A percentile compares a stretch with the other conserved stretches of the same genome.
These are phyloP conservation scores for Penicillium olsonii DNA, from an alignment of 2,329 filamentous ascomycete species.

Conservation along the genomic window DNA sequence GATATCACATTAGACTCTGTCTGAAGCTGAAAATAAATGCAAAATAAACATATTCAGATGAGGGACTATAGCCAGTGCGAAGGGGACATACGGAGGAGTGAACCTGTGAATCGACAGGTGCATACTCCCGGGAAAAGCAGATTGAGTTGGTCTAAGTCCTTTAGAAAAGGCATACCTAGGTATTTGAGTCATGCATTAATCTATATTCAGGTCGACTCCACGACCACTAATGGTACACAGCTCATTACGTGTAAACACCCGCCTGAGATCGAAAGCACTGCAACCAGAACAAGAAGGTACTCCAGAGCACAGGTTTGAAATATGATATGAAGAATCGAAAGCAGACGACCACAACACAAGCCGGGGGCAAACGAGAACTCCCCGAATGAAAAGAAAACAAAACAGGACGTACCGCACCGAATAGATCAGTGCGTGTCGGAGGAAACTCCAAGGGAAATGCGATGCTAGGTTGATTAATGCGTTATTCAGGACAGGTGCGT, in stretches of 20 bases:
- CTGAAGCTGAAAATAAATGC: too few relatives aligned
- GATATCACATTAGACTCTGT: too few relatives aligned
- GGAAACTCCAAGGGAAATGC: constrained; percentile 29
- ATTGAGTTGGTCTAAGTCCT: too few relatives aligned
- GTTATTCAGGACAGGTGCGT: constrained; percentile 21
- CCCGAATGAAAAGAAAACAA: neutral
- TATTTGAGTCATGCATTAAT: constrained; percentile 21
- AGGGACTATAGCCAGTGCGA: too few relatives aligned
- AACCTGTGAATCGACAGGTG: too few relatives aligned
- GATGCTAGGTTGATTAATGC: constrained; percentile 17
- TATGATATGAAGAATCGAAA: constrained; percentile 28
- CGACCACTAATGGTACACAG: constrained; percentile 23
- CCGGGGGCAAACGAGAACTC: constrained; percentile 2
- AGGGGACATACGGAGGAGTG: too few relatives aligned
- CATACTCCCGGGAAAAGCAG: too few relatives aligned
- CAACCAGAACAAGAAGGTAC: constrained; percentile 22
- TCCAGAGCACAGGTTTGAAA: constrained; percentile 26
- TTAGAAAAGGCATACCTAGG: neutral
- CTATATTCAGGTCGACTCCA: constrained; percentile 21
- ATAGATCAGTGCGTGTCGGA: constrained; percentile 5
- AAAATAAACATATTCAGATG: too few relatives aligned
- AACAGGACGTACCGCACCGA: constrained; percentile 1
- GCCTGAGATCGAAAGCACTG: constrained; percentile 20
- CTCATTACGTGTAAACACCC: constrained; percentile 22
- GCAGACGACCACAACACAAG: constrained; percentile 5